A percentile compares a stretch with the other conserved stretches of the same genome.
Evolutionary conservation across 2,329 filamentous ascomycete genomes (phyloP).

Genomic region (Fusarium papillatum): DNA sequence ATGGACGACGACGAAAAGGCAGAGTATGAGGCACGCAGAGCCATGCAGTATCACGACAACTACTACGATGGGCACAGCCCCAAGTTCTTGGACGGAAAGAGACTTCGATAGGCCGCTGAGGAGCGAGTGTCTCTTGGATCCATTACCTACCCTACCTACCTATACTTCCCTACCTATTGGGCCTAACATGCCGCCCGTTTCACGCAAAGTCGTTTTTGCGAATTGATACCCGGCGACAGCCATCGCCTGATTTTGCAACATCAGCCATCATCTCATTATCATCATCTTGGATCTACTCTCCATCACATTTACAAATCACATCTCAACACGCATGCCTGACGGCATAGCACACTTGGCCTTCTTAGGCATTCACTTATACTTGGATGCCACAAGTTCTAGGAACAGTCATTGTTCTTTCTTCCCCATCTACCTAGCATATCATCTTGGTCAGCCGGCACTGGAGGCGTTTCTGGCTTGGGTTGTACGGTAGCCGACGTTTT

Average conservation of each 20-base stretch:
- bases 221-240: slow-evolving; percentile 44
- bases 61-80: slow-evolving; percentile 66
- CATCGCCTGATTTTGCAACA: slow-evolving; percentile 37
- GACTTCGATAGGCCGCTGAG: slow-evolving; percentile 50
- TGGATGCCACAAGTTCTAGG: background rate
- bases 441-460: slow-evolving; percentile 21
- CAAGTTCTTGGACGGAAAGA: slow-evolving; percentile 69
- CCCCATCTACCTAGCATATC: slow-evolving; percentile 23
- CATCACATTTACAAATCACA: slow-evolving; percentile 7
- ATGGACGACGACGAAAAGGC: slow-evolving; percentile 74
- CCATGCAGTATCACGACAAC: slow-evolving; percentile 57
- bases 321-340: background rate
- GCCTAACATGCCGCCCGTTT: slow-evolving; percentile 20
- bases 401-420: slow-evolving; percentile 10
- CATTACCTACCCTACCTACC: slow-evolving; percentile 5
- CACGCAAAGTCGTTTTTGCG: slow-evolving; percentile 33
- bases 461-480: slow-evolving; percentile 32
- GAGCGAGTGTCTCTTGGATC: slow-evolving; percentile 11
- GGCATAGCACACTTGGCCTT: slow-evolving; percentile 9
- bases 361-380: background rate
- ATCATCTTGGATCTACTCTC: slow-evolving; percentile 16
- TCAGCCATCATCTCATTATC: slow-evolving; percentile 18
- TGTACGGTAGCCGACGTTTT: slow-evolving; percentile 2
- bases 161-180: slow-evolving; percentile 1
- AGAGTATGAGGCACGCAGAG: slow-evolving; percentile 69